phyloP scores from a whole-genome alignment of 1,284 basidiomycete species.

The Limonomyces culmigenus region DNA sequence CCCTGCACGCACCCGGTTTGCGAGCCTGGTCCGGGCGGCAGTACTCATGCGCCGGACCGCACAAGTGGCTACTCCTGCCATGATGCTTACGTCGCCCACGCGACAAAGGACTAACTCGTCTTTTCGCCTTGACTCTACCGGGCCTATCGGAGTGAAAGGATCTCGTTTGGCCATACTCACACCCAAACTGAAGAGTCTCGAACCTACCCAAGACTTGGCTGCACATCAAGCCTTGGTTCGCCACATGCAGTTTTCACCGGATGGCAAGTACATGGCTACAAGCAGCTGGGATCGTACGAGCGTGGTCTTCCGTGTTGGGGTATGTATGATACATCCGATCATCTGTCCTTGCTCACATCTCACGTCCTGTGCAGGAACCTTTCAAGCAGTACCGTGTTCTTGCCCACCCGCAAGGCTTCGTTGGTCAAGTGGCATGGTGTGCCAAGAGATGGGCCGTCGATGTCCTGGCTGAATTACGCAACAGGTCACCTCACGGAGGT shows the following conservation, averaged over 20 bases:
- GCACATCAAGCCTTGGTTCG: conserved; percentile 50
- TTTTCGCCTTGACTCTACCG: no score
- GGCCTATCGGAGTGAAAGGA: background rate
- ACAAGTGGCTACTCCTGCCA: no score
- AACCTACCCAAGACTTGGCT: conserved; percentile 39
- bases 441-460: background rate
- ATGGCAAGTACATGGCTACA: conserved; percentile 53
- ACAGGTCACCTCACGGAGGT: conserved; percentile 53
- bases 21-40: background rate
- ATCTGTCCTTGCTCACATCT: conserved; percentile 6
- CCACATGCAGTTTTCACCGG: conserved; percentile 56
- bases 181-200: conserved; percentile 38
- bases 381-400: conserved; percentile 45
- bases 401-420: conserved; percentile 58
- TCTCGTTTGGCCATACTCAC: conserved; percentile 26
- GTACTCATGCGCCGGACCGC: background rate
- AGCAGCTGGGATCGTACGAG: conserved; percentile 72
- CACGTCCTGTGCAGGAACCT: conserved; percentile 23
- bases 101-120: no score
- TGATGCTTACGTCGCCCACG: no score
- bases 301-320: conserved; percentile 56
- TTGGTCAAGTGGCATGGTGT: conserved; percentile 65
- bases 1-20: background rate
- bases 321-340: conserved; percentile 9
- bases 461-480: conserved; percentile 1